Evolutionary conservation across 208 protist genomes (phyloP).

Genomic region (Wallacemonas sp.): DNA sequence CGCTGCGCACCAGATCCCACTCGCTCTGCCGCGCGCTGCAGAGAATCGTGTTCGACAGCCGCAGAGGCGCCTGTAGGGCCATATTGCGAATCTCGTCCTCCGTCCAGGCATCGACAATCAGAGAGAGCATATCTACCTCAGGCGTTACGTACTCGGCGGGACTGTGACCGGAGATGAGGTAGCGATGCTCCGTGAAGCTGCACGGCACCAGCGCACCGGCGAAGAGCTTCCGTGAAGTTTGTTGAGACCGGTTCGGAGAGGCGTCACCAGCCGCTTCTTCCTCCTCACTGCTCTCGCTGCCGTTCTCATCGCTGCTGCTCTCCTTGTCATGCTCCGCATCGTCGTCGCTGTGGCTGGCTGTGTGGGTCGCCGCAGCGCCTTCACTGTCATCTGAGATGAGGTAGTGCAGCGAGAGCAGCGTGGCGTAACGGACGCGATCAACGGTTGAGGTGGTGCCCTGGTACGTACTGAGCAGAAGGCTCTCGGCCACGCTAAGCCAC

Average conservation of each 20-base stretch:
- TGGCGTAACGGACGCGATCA: slow-evolving; percentile 79
- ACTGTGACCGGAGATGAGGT: slow-evolving; percentile 60
- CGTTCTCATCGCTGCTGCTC: slow-evolving; percentile 16
- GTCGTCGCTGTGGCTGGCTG: no score
- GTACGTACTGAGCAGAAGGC: slow-evolving; percentile 55
- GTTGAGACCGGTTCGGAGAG: background rate
- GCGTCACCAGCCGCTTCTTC: slow-evolving; percentile 8
- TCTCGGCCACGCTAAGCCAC: slow-evolving; percentile 7
- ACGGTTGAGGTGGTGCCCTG: slow-evolving; percentile 44
- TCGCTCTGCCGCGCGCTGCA: slow-evolving; percentile 14
- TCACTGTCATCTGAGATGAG: no score
- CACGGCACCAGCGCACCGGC: slow-evolving; percentile 46
- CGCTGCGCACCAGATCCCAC: slow-evolving; percentile 49
- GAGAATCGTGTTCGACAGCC: slow-evolving; percentile 78
- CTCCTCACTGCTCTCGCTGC: background rate
- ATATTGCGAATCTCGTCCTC: slow-evolving; percentile 60
- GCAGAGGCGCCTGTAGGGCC: slow-evolving; percentile 58
- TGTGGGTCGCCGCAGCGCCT: no score
- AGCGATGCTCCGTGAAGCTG: slow-evolving; percentile 51
- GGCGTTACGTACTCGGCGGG: slow-evolving; percentile 46
- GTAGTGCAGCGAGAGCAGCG: slow-evolving; percentile 73
- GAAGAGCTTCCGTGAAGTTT: slow-evolving; percentile 14
- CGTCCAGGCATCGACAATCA: slow-evolving; percentile 72
- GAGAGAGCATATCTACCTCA: slow-evolving; percentile 81
- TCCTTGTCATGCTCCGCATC: no score